phyloP scores from a whole-genome alignment of 2,329 filamentous ascomycete species.

The Fusarium solani-melongenae region DNA sequence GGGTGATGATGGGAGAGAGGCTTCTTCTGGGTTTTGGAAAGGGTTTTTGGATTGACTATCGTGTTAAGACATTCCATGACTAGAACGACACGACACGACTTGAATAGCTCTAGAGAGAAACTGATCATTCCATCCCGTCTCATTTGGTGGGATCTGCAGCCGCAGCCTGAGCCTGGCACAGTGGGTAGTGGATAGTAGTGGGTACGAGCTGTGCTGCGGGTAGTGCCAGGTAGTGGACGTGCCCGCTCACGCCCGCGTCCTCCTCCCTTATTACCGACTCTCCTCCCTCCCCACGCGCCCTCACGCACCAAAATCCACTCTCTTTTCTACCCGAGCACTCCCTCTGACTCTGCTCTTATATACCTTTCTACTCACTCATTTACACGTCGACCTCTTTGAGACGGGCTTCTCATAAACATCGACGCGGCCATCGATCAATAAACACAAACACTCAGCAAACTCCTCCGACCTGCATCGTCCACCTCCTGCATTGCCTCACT shows the following conservation, averaged over 20 bases:
- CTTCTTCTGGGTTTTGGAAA: neutral
- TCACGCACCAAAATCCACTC: constrained; percentile 37
- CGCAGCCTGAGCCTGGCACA: neutral
- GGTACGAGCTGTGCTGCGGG: too few relatives aligned
- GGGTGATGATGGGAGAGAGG: neutral
- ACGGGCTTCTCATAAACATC: constrained; percentile 4
- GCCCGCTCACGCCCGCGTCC: constrained; percentile 18
- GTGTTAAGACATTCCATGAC: neutral
- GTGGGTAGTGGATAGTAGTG: too few relatives aligned
- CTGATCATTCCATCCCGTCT: constrained; percentile 1
- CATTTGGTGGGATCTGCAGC: constrained; percentile 1
- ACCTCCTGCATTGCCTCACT: constrained; percentile 1
- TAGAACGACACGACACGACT: neutral
- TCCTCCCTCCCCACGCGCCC: constrained; percentile 33
- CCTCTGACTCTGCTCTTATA: constrained; percentile 18
- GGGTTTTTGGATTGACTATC: neutral
- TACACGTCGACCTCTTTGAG: constrained; percentile 18
- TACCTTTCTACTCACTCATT: constrained; percentile 5
- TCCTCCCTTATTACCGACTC: constrained; percentile 35
- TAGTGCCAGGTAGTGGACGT: neutral
- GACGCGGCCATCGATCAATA: constrained; percentile 27
- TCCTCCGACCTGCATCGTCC: neutral
- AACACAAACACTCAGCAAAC: constrained; percentile 5
- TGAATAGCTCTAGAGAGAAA: neutral
- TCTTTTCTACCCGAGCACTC: constrained; percentile 37